phyloP scores from a whole-genome alignment of 2,329 filamentous ascomycete species.

The Penicillium sp. region DNA sequence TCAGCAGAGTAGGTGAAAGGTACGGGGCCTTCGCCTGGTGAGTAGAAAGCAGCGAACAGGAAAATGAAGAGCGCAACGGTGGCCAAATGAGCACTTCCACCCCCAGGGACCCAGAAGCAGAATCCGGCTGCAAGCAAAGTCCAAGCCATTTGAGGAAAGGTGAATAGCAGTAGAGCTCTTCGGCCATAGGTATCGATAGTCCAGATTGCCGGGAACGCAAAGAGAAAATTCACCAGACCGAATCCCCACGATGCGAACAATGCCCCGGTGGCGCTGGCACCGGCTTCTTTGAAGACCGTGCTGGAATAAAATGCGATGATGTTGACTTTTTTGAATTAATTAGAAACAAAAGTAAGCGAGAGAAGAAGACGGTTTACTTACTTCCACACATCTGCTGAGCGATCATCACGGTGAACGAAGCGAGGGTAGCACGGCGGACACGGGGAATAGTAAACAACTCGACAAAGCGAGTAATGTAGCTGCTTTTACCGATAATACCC shows the following conservation, averaged over 20 bases:
- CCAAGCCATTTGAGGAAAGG: conserved; percentile 65
- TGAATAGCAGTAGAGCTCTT: conserved; percentile 59
- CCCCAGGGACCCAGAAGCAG: conserved; percentile 49
- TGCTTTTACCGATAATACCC: conserved; percentile 44
- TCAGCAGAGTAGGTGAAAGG: conserved; percentile 54
- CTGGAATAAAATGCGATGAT: conserved; percentile 74
- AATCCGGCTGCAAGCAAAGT: conserved; percentile 61
- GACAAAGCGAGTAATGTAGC: conserved; percentile 58
- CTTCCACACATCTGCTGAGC: conserved; percentile 66
- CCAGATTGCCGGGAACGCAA: conserved; percentile 61
- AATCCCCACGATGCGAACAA: conserved; percentile 62
- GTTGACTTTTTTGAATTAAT: conserved; percentile 45
- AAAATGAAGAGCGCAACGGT: conserved; percentile 60
- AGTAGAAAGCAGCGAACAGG: conserved; percentile 62
- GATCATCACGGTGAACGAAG: conserved; percentile 76
- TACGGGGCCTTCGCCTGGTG: conserved; percentile 58
- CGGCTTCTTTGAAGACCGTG: conserved; percentile 53
- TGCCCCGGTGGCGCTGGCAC: conserved; percentile 53
- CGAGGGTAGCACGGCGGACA: conserved; percentile 61
- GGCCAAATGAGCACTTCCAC: conserved; percentile 46
- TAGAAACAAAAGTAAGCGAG: not conserved
- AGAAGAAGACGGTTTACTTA: conserved; percentile 1
- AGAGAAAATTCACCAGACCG: conserved; percentile 61
- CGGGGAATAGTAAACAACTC: conserved; percentile 49
- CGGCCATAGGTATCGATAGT: conserved; percentile 66